Evolutionary conservation across 345 rosid genomes (phyloP), one percentile per base, ranked within the genome.

Genomic region (Bruguiera parviflora): DNA sequence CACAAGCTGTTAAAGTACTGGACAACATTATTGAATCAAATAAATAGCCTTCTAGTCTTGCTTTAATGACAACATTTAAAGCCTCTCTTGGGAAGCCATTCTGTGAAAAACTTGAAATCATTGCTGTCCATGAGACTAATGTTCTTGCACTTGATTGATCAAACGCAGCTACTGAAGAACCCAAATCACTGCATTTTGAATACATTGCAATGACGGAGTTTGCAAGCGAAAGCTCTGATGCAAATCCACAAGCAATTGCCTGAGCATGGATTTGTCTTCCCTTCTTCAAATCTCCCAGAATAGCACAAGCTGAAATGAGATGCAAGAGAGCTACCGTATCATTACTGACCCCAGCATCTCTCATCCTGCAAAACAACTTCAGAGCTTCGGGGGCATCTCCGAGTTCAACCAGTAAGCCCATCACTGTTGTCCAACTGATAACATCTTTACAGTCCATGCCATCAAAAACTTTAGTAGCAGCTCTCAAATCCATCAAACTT

Each of bases 231-330:
- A 77, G 79, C 59, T 75, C 69, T 6, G 63, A 55, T 29, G 18
- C 65, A 72, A 69, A 66, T 37, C 83, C 86, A 29, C 58, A 46
- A 47, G 73, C 58, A 58, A 78, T 65, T 53, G 77, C 79, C 25
- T 75, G 82, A 19, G 80, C 84, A 75, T 85, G 85, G 52, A 76
- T 52, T 63, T 78, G 75, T 69, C 72, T 80, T 71, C 86, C 88
- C 67, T 64, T 74, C 58, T 51, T 72, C 68, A 73, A 51, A 70
- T 85, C 78, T 70, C 81, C 82, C 27, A 83, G 67, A 37, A 73
- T 65, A 49, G 68, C 73, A 73, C 72, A 72, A 73, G 74, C 75
- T 33, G 77, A 83, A 59, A 81, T 73, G 15, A 85, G 78, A 74
- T 81, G 77, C 68, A 77, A 61, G 52, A 76, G 8, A 28, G 79